Evolutionary conservation across 345 rosid genomes (phyloP).

Genomic region (Salix arbutifolia): DNA sequence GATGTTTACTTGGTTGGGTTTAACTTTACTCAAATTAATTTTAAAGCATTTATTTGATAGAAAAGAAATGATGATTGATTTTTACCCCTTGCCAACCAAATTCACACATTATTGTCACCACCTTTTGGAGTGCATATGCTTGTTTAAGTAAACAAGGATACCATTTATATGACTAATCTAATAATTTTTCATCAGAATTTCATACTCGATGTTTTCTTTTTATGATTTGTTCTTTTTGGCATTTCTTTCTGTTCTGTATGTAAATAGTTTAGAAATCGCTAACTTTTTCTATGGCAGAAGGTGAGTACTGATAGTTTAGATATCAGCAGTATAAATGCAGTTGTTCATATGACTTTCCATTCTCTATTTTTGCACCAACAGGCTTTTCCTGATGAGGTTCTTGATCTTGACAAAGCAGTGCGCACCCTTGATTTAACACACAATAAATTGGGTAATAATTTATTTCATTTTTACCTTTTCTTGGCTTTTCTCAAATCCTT

Average conservation of each 20-base stretch:
- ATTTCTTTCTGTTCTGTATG: not conserved
- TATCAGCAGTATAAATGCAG: not conserved
- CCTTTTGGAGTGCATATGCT: no score
- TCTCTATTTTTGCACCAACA: slow-evolving; percentile 37
- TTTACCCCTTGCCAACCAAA: not conserved
- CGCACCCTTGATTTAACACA: slow-evolving; percentile 85
- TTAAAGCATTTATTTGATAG: not conserved
- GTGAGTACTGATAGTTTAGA: not conserved
- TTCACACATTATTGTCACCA: no score
- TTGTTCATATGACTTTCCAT: slow-evolving; percentile 1
- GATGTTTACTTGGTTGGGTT: not conserved
- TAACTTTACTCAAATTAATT: not conserved
- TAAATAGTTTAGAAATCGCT: not conserved
- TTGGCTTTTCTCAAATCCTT: not conserved
- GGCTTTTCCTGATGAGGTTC: slow-evolving; percentile 79
- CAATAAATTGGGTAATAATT: slow-evolving; percentile 71
- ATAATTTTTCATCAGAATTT: not conserved
- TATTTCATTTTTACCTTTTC: not conserved
- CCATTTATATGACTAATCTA: not conserved
- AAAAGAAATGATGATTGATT: not conserved
- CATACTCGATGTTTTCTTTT: not conserved
- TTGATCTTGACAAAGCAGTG: slow-evolving; percentile 65
- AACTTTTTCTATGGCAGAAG: not conserved
- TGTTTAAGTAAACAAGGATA: not conserved
- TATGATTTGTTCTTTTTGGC: not conserved